Base-by-base conservation (phyloP, 2,329 filamentous ascomycete genomes). In the Stagonosporopsis cucurbitacearum region DNA sequence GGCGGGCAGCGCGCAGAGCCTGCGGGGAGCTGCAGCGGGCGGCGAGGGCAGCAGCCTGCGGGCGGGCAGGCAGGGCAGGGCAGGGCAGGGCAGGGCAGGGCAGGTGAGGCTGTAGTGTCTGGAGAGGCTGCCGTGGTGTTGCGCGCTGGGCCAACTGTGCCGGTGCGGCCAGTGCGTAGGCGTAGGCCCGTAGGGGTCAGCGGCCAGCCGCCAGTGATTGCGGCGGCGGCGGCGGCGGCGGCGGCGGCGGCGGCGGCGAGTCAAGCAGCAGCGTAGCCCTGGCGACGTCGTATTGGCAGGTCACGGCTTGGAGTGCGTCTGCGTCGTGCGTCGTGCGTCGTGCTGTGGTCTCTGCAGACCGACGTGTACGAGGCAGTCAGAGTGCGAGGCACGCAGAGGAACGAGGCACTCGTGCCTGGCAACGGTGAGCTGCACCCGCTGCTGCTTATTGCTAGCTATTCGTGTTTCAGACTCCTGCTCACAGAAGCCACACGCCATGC, bases 1-100 rank as follows among this genome's bases (percentile, higher is more conserved):
- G 57, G 46, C 67, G 56, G 40, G 47, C 55, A 43, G 53, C 32
- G 41, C 49, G 41, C 42, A 26, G 50, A 47, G 47, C 42, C 47
- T 46, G 41, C 46, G 37, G 49, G n/a, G 44, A n/a, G 48, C 53
- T 43, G 53, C 57, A 57, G 57, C 45, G 32, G 46, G 37, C 28
- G 42, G 46, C 40, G 35, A 39, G 54, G 43, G 44, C 48, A 52
- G 54, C 54, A 44, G 41, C 36, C 53, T 25, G 47, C 42, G 17
- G 53, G 47, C 42, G n/a, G n/a, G n/a, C n/a, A n/a, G n/a, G n/a
- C n/a, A n/a, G n/a, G n/a, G n/a, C n/a, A n/a, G n/a, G n/a, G n/a
- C n/a, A n/a, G n/a, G n/a, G n/a, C n/a, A n/a, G n/a, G n/a, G n/a
- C n/a, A n/a, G n/a, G n/a, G n/a, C n/a, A n/a, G n/a, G n/a, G n/a